Evolutionary conservation across 2,329 filamentous ascomycete genomes (phyloP).

Genomic region (Diaporthe caulivora): DNA sequence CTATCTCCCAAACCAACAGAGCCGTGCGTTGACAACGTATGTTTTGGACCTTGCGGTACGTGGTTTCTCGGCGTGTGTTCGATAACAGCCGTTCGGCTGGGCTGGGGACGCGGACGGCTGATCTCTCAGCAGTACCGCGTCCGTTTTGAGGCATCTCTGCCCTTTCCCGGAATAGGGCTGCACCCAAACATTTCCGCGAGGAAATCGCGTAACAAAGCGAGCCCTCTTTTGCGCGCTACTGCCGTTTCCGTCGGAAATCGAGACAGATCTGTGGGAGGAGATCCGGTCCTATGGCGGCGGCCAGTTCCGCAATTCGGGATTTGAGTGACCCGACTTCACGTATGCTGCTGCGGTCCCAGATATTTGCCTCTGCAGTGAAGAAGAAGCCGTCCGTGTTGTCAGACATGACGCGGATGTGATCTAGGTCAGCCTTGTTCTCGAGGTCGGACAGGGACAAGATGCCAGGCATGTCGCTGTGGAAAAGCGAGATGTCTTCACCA

Average conservation of each 20-base stretch:
- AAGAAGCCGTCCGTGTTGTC: slow-evolving; percentile 53
- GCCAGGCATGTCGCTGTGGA: slow-evolving; percentile 76
- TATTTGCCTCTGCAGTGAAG: slow-evolving; percentile 64
- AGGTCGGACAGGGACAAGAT: slow-evolving; percentile 69
- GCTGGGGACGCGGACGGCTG: not conserved
- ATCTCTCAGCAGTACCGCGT: not conserved
- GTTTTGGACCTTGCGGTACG: not conserved
- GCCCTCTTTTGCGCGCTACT: slow-evolving; percentile 20
- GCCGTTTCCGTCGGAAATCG: slow-evolving; percentile 58
- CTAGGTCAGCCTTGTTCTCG: slow-evolving; percentile 64
- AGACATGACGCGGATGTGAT: slow-evolving; percentile 68
- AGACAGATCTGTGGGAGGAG: slow-evolving; percentile 69
- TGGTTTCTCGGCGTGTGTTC: not conserved
- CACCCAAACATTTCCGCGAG: not conserved
- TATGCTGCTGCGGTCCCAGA: slow-evolving; percentile 69
- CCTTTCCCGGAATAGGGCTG: not conserved
- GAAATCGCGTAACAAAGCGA: not conserved
- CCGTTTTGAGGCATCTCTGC: not conserved
- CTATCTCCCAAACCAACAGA: not conserved
- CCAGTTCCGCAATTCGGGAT: slow-evolving; percentile 74
- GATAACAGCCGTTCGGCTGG: not conserved
- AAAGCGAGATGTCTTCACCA: slow-evolving; percentile 56
- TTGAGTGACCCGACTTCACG: slow-evolving; percentile 66
- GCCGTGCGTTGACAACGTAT: not conserved
- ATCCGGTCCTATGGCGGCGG: slow-evolving; percentile 74